These are phyloP conservation scores for Sordaria brevicollis DNA, from an alignment of 495 filamentous ascomycete genomes.

Conservation along the genomic window DNA sequence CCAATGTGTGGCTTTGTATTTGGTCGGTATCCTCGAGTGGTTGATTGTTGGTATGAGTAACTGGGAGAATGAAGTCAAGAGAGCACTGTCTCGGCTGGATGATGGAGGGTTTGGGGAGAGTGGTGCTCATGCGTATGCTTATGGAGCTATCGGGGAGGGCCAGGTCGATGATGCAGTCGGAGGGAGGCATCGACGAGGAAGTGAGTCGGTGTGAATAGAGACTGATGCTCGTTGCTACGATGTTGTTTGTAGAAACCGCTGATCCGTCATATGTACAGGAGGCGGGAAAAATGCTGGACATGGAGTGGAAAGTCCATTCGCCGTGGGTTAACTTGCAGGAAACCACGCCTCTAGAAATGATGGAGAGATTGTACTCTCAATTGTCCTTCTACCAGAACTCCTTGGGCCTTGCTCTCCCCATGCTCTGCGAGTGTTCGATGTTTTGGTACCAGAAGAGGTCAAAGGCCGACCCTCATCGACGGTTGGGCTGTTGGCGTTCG, in stretches of 20 bases:
- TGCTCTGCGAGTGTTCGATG: not conserved
- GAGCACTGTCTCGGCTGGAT: constrained; percentile 71
- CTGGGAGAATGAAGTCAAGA: constrained; percentile 69
- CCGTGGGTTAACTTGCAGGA: not conserved
- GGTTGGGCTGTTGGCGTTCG: not conserved
- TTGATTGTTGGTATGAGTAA: constrained; percentile 65
- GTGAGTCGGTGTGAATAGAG: not conserved
- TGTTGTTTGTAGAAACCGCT: not conserved
- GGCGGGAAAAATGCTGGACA: not conserved
- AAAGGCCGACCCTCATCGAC: not conserved
- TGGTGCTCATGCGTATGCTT: not conserved
- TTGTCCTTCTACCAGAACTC: not conserved
- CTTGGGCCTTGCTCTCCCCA: not conserved
- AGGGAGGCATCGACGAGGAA: not conserved
- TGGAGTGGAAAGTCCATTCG: not conserved
- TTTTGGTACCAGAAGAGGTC: not conserved
- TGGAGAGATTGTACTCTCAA: not conserved
- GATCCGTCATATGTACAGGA: not conserved
- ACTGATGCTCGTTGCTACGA: not conserved
- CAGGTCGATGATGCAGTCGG: constrained; percentile 1
- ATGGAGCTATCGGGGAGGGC: not conserved
- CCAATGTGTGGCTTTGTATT: constrained; percentile 79
- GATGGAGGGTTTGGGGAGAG: constrained; percentile 22
- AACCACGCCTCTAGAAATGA: not conserved
- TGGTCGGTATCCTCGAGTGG: constrained; percentile 77